Evolutionary conservation across 2,329 filamentous ascomycete genomes (phyloP), one percentile per base, ranked within the genome.

Genomic region (Knufia fluminis): DNA sequence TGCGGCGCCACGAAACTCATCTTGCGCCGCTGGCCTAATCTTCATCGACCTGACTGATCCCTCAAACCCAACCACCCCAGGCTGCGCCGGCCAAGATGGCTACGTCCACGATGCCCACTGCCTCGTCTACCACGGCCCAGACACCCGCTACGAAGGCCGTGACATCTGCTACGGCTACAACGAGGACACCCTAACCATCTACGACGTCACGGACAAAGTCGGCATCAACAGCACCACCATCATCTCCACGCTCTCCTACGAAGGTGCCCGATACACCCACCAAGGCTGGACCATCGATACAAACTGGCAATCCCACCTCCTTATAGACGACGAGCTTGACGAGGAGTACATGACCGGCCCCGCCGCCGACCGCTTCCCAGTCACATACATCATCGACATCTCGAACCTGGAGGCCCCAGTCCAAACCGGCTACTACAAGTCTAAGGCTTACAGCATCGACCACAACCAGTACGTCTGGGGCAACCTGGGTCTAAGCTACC

Each of bases 71-170:
- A 71, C 65, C 14, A 71, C 67, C 16, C 71, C 75, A 4, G 77
- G 77, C 33, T 80, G 76, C 57, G 72, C 73, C 6, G 67, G 70
- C 19, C 59, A 69, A 16, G 77, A 80, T 59, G 77, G 76, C 32
- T 80, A 80, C 59, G 76, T 80, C 10, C 77, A 80, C 61, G 77
- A 80, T 56, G 77, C 77, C 1, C 77, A 81, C 62, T 80, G 77
- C 60, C 64, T 80, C 35, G 68, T 73, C 53, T 77, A 77, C 64
- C 68, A 67, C 4, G 76, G 76, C 0, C 75, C 76, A 1, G 71
- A 77, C 51, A 62, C 61, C 23, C 57, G 65, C 19, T 78, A 72
- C 60, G 60, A 63, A 2, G 73, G 70, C 23, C 66, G 63, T 1
- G 73, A 79, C 46, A 76, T 79, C 57, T 79, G 76, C 69, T 76